Percentiles rank a stretch among this genome's conserved stretches.
phyloP scores from a whole-genome alignment of 2,329 filamentous ascomycete genomes.

The Ceratocystis papillata region DNA sequence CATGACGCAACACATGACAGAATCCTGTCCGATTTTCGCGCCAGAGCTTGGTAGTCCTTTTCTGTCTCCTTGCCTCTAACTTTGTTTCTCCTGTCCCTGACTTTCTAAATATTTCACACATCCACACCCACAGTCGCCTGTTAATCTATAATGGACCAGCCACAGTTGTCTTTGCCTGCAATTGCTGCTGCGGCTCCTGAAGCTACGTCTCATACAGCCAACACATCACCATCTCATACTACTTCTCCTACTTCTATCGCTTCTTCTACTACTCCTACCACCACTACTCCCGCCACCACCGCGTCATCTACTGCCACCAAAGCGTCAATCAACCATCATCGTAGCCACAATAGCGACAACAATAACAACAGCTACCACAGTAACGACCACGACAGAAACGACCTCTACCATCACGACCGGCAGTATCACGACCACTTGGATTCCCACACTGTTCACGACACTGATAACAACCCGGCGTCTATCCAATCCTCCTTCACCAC shows the following conservation, averaged over 20 bases:
- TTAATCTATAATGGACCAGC: conserved; percentile 14
- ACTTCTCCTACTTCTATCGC: not conserved
- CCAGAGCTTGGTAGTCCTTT: conserved; percentile 19
- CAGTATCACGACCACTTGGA: conserved; percentile 3
- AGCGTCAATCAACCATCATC: not conserved
- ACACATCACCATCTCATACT: not conserved
- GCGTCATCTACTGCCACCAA: conserved; percentile 10
- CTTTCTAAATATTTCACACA: conserved; percentile 1
- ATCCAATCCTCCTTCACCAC: too few relatives aligned
- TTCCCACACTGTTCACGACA: not conserved
- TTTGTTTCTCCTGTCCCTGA: not conserved
- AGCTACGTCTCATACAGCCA: not conserved
- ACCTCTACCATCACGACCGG: not conserved
- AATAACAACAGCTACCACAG: not conserved
- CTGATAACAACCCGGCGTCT: too few relatives aligned
- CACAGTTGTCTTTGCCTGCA: conserved; percentile 10
- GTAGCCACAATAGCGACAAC: not conserved
- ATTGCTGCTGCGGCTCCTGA: conserved; percentile 6
- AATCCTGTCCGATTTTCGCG: conserved; percentile 22
- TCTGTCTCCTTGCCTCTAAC: conserved; percentile 12
- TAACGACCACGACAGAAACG: not conserved
- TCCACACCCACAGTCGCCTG: not conserved
- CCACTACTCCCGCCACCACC: conserved; percentile 8
- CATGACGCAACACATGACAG: conserved; percentile 24
- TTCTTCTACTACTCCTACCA: conserved; percentile 6